Base-by-base conservation (phyloP, 78 protist genomes). In the Trichosphaerium sp. region DNA sequence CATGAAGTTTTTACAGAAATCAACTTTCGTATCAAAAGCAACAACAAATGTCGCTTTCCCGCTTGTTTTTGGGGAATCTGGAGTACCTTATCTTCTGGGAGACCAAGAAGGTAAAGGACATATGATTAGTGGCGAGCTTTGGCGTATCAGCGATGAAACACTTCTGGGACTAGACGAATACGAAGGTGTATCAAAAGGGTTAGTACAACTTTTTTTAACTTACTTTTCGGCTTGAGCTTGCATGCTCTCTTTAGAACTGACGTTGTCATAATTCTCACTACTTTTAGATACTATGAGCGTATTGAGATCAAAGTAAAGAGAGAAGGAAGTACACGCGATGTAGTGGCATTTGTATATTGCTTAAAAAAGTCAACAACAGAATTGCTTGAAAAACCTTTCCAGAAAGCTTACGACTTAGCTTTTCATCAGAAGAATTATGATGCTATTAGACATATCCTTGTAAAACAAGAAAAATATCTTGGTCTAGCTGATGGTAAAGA, bases 151-250 rank as follows among this genome's bases (percentile, higher is more conserved):
- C 26, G 69, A 21, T 4, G 40, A 65, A 5, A 47, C 69, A 23
- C 61, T 65, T 35, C 43, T 12, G 23, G 62, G 62, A 15, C 69
- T 65, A 4, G 69, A 65, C 61, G 69, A 65, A 21, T 65, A 65
- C 57, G 69, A 65, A 18, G 69, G 69, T 23, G 69, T 65, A 10
- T 8, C 7, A 10, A n/a, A 21, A 21, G 21, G 32, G 21, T 21
- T 21, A 47, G 21, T 47, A 47, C 51, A 47, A 47, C 51, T n/a
- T n/a, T n/a, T n/a, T n/a, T 21, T 47, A 47, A 21, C 21, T 47
- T 47, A 21, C 32, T 21, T n/a, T 21, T 21, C 21, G 32, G 21
- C 51, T n/a, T 47, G 21, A 47, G 21, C 21, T n/a, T 47, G 21
- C 51, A 47, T 21, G 21, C 21, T n/a, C 51, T n/a, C 21, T 47